These are phyloP conservation scores for Trichoderma sp. DNA, from an alignment of 2,329 filamentous ascomycete genomes.

Conservation along the genomic window DNA sequence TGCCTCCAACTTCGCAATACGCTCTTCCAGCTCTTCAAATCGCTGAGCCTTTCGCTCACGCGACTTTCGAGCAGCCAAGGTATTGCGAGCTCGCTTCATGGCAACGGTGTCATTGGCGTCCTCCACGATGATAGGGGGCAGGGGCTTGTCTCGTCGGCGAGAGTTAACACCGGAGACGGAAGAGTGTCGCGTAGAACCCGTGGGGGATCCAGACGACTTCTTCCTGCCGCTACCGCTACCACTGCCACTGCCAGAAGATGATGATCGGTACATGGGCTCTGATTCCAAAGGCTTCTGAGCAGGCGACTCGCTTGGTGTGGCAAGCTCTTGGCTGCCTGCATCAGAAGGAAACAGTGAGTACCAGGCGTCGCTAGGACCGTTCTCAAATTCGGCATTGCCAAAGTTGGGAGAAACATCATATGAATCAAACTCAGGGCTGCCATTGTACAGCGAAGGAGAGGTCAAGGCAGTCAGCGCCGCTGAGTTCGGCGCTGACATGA, in stretches of 20 bases:
- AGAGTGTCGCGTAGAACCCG: conserved; percentile 57
- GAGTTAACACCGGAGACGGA: conserved; percentile 67
- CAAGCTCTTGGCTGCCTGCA: conserved; percentile 27
- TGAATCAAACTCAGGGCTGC: conserved; percentile 72
- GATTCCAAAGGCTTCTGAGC: conserved; percentile 46
- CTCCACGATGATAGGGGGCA: conserved; percentile 73
- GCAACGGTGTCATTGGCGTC: conserved; percentile 73
- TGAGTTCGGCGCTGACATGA: conserved; percentile 76
- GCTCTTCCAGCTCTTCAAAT: conserved; percentile 69
- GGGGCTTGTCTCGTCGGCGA: conserved; percentile 75
- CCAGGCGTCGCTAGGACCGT: conserved; percentile 58
- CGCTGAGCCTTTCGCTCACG: conserved; percentile 79
- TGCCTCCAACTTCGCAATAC: conserved; percentile 66
- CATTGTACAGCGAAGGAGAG: conserved; percentile 75
- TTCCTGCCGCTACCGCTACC: conserved; percentile 40
- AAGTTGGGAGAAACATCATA: conserved; percentile 80
- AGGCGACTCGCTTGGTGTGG: conserved; percentile 42
- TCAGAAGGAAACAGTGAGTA: conserved; percentile 68
- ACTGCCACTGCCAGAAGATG: conserved; percentile 22
- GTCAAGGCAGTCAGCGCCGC: conserved; percentile 79
- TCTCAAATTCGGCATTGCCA: conserved; percentile 54
- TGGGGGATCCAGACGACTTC: conserved; percentile 48
- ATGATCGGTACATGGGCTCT: conserved; percentile 42
- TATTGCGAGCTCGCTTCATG: conserved; percentile 91
- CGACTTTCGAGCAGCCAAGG: conserved; percentile 88